Conservation (phyloP, 768 basidiomycete species). For the Suillus occidentalis region DNA sequence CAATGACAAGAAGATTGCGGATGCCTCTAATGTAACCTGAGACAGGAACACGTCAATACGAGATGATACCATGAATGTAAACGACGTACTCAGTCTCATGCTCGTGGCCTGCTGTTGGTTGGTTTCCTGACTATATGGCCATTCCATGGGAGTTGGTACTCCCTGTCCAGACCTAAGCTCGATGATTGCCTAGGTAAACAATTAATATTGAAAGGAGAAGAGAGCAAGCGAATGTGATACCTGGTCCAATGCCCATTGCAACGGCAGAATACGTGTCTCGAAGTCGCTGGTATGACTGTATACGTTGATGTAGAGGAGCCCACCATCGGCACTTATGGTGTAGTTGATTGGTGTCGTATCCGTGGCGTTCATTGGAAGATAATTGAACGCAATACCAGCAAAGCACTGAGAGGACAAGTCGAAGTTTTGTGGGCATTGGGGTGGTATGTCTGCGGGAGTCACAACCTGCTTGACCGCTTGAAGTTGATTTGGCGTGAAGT, state of each 20-base stretch:
- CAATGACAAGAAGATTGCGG: conserved; percentile 60
- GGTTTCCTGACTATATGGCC: conserved; percentile 70
- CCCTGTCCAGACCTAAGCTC: conserved; percentile 59
- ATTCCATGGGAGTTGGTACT: conserved; percentile 61
- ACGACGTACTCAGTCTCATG: conserved; percentile 54
- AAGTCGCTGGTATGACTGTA: conserved; percentile 65
- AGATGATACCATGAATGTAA: neutral
- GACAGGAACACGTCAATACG: conserved; percentile 9
- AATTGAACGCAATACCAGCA: conserved; percentile 62
- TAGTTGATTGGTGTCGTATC: conserved; percentile 52
- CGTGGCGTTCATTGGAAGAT: conserved; percentile 45
- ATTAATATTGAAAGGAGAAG: neutral
- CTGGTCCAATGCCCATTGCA: conserved; percentile 78
- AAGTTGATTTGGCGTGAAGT: conserved; percentile 49
- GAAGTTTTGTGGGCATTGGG: conserved; percentile 72
- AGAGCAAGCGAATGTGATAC: conserved; percentile 20
- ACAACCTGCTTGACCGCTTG: conserved; percentile 49
- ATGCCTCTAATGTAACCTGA: conserved; percentile 65
- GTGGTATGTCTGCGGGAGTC: conserved; percentile 49
- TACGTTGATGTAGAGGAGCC: conserved; percentile 65
- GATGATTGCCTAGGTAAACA: conserved; percentile 59
- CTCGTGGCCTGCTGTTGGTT: conserved; percentile 58
- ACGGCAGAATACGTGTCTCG: conserved; percentile 63
- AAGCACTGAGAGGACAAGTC: conserved; percentile 69
- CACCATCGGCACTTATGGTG: conserved; percentile 67